Conservation (phyloP, 352 stramenopile species). For the Phytophthora meadii region DNA sequence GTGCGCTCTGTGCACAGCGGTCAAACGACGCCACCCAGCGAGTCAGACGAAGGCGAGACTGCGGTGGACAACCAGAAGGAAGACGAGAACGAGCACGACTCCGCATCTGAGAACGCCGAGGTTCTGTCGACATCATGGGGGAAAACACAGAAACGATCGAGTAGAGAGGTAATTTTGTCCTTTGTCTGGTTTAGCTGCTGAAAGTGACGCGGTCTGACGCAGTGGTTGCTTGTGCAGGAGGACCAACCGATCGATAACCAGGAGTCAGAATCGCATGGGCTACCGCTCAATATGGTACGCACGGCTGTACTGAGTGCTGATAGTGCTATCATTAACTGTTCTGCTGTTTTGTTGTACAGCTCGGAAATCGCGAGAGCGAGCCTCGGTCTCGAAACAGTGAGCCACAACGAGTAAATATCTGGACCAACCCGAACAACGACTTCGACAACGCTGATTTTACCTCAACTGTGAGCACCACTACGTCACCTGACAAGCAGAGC, state of each 20-base stretch:
- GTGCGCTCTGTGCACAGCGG: slow-evolving; percentile 32
- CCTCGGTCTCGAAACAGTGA: slow-evolving; percentile 12
- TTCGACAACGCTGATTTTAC: slow-evolving; percentile 32
- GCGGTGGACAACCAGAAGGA: slow-evolving; percentile 52
- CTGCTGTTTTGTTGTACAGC: slow-evolving; percentile 11
- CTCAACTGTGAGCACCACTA: slow-evolving; percentile 30
- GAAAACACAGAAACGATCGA: slow-evolving; percentile 17
- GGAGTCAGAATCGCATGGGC: slow-evolving; percentile 22
- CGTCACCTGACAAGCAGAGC: slow-evolving; percentile 42
- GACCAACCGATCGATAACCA: slow-evolving; percentile 36
- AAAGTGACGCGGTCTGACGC: slow-evolving; percentile 14
- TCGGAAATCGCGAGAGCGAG: slow-evolving; percentile 14
- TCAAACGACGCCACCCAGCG: slow-evolving; percentile 31
- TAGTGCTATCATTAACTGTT: slow-evolving; percentile 13
- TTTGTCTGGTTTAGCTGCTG: background rate
- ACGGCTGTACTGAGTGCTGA: background rate
- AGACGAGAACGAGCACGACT: slow-evolving; percentile 23
- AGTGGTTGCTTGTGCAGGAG: slow-evolving; percentile 24
- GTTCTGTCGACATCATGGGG: slow-evolving; percentile 26
- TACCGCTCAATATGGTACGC: slow-evolving; percentile 39
- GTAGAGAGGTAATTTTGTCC: slow-evolving; percentile 30
- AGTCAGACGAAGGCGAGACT: slow-evolving; percentile 34
- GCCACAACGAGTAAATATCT: slow-evolving; percentile 33
- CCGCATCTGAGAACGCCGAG: slow-evolving; percentile 23
- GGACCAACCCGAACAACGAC: slow-evolving; percentile 41